Evolutionary conservation across 2,329 filamentous ascomycete species (phyloP).

Genomic region (Aspergillus novofumigatus): DNA sequence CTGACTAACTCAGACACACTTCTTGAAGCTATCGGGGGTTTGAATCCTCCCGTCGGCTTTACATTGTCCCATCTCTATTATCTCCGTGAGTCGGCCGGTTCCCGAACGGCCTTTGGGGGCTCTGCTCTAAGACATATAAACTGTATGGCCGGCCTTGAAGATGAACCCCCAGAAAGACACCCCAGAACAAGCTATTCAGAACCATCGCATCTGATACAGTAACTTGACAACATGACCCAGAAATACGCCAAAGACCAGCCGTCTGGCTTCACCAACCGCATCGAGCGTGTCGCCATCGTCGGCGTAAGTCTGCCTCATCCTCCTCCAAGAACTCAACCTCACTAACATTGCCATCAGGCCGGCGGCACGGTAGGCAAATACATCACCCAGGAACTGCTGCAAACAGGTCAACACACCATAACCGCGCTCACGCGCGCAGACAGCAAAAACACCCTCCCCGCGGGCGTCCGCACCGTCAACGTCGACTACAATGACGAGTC

Average conservation of each 20-base stretch:
- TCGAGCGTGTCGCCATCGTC: neutral
- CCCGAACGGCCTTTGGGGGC: neutral
- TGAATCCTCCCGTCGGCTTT: neutral
- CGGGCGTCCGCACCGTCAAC: neutral
- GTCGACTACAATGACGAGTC: conserved; percentile 5
- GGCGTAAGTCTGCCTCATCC: neutral
- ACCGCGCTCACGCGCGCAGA: conserved; percentile 46
- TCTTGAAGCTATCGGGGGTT: neutral
- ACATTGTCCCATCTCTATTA: neutral
- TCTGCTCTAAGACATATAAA: neutral
- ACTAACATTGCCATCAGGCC: conserved; percentile 19
- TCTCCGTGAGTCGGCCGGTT: neutral
- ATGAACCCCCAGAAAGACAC: neutral
- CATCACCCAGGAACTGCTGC: conserved; percentile 38
- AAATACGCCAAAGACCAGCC: neutral
- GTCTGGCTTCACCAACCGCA: neutral
- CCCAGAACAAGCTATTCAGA: neutral
- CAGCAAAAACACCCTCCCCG: conserved; percentile 1
- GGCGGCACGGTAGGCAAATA: conserved; percentile 28
- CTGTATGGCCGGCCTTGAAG: neutral
- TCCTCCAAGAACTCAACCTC: neutral
- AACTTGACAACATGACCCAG: neutral
- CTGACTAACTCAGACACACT: neutral
- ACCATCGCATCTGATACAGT: neutral
- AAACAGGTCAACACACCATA: conserved; percentile 47